Evolutionary conservation across 1,284 basidiomycete species (phyloP), one percentile per base, ranked within the genome.

Genomic region (Marasmius fiardii): DNA sequence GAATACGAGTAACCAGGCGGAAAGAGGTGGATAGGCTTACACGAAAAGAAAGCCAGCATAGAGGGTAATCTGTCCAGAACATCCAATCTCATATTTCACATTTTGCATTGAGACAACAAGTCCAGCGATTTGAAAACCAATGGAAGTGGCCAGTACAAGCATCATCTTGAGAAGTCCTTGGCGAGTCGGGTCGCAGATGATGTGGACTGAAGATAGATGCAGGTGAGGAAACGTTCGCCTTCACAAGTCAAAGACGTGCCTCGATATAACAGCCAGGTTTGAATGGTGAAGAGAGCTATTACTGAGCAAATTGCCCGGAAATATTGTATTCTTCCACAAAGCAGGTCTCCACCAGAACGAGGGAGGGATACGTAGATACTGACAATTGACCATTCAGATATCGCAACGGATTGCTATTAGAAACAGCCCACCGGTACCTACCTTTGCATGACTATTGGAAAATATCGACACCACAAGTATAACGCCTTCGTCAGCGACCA

Each of bases 401-500:
- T 20, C 20, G 11, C 21, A 41, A 11, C 4, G 37, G n/a, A 16
- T 18, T 24, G 21, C 6, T 24, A 24, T 24, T 20, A 24, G 28
- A 41, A 41, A 20, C 20, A n/a, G 14, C 23, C 8, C 21, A 41
- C 11, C 18, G 7, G 23, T 23, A 11, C 41, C 52, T 14, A 53
- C 52, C 16, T 34, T 34, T 44, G 33, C 18, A 20, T 41, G n/a
- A 44, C 26, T 3, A 53, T 4, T 1, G 41, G 41, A 43, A 44
- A 53, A 23, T 33, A 53, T 34, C 52, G 39, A 45, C 41, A 33
- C 52, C 39, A 35, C 7, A 33, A 34, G 37, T 53, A 53, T 23
- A 53, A 26, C 11, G 31, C 4, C 18, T 12, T 53, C 3, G n/a
- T 44, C 8, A 21, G 2, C 4, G 39, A 28, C 41, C 41, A 53